Evolutionary conservation across 2,329 filamentous ascomycete genomes (phyloP).

Genomic region (Colletotrichum lupini): DNA sequence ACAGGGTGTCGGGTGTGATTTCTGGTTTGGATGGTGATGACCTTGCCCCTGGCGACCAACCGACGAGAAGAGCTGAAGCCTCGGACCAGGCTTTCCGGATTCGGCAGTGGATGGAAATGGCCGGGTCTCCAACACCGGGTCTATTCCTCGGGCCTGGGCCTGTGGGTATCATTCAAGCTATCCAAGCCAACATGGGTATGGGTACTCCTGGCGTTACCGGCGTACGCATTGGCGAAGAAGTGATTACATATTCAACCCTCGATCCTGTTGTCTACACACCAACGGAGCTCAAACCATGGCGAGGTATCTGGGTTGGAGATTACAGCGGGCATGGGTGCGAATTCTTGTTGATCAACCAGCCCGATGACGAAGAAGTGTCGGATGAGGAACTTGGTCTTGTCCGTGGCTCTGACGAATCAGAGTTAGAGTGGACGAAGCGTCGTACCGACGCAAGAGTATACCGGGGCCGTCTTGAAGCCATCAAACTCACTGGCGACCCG

Average conservation of each 20-base stretch:
- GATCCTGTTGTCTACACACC: constrained; percentile 82
- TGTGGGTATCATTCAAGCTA: constrained; percentile 37
- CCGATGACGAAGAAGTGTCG: constrained; percentile 62
- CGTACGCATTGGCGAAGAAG: constrained; percentile 63
- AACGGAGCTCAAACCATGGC: constrained; percentile 81
- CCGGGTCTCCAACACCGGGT: constrained; percentile 44
- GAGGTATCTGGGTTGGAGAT: constrained; percentile 93
- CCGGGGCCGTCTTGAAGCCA: constrained; percentile 78
- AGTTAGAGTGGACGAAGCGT: constrained; percentile 57
- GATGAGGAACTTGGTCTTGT: constrained; percentile 54
- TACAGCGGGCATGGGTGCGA: constrained; percentile 91
- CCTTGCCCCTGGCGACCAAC: constrained; percentile 47
- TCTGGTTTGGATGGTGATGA: constrained; percentile 39
- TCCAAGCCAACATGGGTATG: constrained; percentile 36
- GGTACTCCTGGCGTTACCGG: constrained; percentile 45
- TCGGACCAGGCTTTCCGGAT: constrained; percentile 80
- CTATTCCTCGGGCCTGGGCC: constrained; percentile 43
- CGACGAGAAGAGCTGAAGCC: constrained; percentile 66
- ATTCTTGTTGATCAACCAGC: constrained; percentile 85
- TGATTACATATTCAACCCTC: constrained; percentile 77
- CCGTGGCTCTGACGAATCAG: constrained; percentile 53
- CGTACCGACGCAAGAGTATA: constrained; percentile 63
- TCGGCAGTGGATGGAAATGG: constrained; percentile 80
- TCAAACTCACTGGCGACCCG: constrained; percentile 92
- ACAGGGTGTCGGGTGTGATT: constrained; percentile 58